Conservation (phyloP, 805 yeast species). For the Metschnikowia colocasiae region DNA sequence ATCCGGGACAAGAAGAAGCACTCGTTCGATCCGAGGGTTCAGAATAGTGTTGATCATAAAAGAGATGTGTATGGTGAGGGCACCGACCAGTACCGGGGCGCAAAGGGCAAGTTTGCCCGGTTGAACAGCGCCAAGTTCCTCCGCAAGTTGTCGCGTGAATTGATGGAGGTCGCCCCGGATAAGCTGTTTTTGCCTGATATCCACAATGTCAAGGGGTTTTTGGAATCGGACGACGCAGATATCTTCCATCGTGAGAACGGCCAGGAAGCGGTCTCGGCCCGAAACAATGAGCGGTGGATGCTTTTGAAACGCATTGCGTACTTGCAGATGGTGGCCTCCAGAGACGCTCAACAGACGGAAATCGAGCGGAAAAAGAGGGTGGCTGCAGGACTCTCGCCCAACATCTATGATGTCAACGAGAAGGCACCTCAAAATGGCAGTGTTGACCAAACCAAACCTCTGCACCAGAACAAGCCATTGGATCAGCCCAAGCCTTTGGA, state of each 20-base stretch:
- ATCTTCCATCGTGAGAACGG: conserved; percentile 37
- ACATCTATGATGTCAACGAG: conserved; percentile 4
- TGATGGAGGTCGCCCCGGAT: conserved; percentile 36
- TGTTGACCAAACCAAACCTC: background rate
- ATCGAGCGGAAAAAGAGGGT: conserved; percentile 37
- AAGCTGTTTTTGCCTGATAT: conserved; percentile 49
- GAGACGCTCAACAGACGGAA: conserved; percentile 38
- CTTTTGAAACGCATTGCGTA: conserved; percentile 69
- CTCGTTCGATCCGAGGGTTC: conserved; percentile 79
- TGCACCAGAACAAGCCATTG: background rate
- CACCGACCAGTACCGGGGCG: conserved; percentile 54
- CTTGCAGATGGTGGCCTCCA: conserved; percentile 61
- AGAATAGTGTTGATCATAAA: conserved; percentile 58
- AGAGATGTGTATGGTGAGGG: conserved; percentile 79
- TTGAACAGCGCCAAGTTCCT: conserved; percentile 54
- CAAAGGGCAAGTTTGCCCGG: conserved; percentile 46
- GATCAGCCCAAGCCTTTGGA: background rate
- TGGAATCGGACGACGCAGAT: conserved; percentile 43
- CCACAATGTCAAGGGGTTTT: conserved; percentile 54
- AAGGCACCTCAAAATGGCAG: background rate
- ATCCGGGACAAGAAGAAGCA: conserved; percentile 77
- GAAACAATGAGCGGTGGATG: conserved; percentile 62
- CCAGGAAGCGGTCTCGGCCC: conserved; percentile 34
- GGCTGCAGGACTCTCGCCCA: conserved; percentile 28
- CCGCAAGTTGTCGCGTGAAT: conserved; percentile 50